Conservation (phyloP, 2,329 filamentous ascomycete genomes). For the Boeremia exigua region DNA sequence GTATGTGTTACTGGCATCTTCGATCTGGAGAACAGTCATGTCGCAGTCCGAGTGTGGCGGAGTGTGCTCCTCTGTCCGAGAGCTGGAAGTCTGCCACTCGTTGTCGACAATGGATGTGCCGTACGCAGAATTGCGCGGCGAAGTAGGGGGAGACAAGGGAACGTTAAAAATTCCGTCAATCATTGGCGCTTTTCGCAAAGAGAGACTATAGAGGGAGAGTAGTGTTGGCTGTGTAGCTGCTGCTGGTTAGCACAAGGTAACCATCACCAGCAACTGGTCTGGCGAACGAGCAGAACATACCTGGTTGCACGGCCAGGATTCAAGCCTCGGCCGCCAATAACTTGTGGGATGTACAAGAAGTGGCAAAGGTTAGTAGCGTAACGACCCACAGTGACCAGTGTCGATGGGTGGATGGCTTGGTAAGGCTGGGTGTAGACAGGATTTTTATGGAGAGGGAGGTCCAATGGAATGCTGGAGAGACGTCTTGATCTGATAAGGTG, state of each 20-base stretch:
- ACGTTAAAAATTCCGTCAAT: slow-evolving; percentile 54
- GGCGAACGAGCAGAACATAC: slow-evolving; percentile 18
- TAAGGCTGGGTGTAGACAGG: slow-evolving; percentile 30
- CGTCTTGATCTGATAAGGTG: slow-evolving; percentile 36
- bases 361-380: slow-evolving; percentile 19
- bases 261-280: slow-evolving; percentile 27
- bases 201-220: slow-evolving; percentile 25
- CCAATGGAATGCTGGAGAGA: slow-evolving; percentile 40
- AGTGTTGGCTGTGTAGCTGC: slow-evolving; percentile 30
- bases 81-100: slow-evolving; percentile 49
- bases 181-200: slow-evolving; percentile 46
- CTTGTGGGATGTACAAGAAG: slow-evolving; percentile 14
- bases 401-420: slow-evolving; percentile 32
- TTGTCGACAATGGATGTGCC: slow-evolving; percentile 51
- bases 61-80: slow-evolving; percentile 36
- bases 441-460: slow-evolving; percentile 35
- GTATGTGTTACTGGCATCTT: slow-evolving; percentile 44
- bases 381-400: slow-evolving; percentile 22
- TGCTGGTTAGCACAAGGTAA: slow-evolving; percentile 29
- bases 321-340: slow-evolving; percentile 17
- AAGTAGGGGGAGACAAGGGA: slow-evolving; percentile 57
- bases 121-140: slow-evolving; percentile 59
- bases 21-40: slow-evolving; percentile 48
- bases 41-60: slow-evolving; percentile 45
- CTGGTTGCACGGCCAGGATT: slow-evolving; percentile 22